Evolutionary conservation across 1,284 basidiomycete genomes (phyloP), one percentile per base, ranked within the genome.

Genomic region (Rhodotorula glutinis): DNA sequence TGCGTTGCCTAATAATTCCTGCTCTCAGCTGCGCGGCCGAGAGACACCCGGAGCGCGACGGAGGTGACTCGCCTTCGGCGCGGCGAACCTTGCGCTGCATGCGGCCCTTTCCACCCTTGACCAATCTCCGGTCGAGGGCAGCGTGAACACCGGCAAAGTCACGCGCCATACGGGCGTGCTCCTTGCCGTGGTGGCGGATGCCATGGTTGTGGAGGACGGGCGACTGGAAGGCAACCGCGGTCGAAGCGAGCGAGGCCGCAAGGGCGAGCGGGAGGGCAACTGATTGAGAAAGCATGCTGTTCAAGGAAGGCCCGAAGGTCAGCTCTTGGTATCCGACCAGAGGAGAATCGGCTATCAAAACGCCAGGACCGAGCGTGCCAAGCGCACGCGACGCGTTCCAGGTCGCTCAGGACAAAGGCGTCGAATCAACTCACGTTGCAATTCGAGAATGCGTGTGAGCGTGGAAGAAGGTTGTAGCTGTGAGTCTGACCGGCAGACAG

Each of bases 121-220:
- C 7, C 46, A 25, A 21, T 27, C 21, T 33, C 57, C 17, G 17
- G n/a, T 57, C 4, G 17, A 57, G 29, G 14, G 57, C 57, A 10
- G 61, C 29, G 44, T 49, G 47, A 53, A 55, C 52, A n/a, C 57
- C 61, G 43, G 60, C 55, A 62, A 63, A 67, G 27, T 53, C 58
- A 23, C 63, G 58, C 21, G 47, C 59, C 4, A 51, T 41, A 43
- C 61, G 64, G 4, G 47, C 60, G 55, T 61, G 62, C 4, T 44
- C 49, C 49, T 51, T 51, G 49, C 29, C 52, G 21, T 41, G 30
- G 33, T 53, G 47, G 49, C 61, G 65, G 30, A 53, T 47, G 14
- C 43, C 27, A 51, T 63, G 58, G 51, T 55, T 41, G 51, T 63
- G 66, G n/a, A 23, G 33, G 23, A 25, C 8, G 10, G 53, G 53